Percentiles rank a stretch among this genome's conserved stretches.
These are phyloP conservation scores for Cutaneotrichosporon dermatis DNA, from an alignment of 1,284 basidiomycete genomes.

Conservation along the genomic window DNA sequence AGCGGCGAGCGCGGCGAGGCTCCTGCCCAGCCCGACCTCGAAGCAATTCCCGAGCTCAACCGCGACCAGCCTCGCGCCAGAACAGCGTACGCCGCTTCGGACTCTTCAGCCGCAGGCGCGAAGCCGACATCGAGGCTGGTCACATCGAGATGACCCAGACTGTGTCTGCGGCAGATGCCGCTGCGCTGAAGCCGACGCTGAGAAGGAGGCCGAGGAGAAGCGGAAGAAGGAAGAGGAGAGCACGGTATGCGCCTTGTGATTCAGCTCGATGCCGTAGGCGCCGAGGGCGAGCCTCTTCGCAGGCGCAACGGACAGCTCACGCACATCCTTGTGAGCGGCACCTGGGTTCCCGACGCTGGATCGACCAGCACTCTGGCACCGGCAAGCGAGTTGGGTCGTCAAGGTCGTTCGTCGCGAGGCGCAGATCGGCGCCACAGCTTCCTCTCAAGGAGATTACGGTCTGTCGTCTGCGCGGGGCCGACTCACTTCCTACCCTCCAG, in stretches of 20 bases:
- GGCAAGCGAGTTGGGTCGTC: constrained; percentile 70
- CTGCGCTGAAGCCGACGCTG: constrained; percentile 35
- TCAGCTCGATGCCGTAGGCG: constrained; percentile 68
- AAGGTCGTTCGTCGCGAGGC: constrained; percentile 81
- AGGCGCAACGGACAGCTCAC: constrained; percentile 76
- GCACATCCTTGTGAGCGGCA: constrained; percentile 74
- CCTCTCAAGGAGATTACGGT: constrained; percentile 87
- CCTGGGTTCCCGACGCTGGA: constrained; percentile 52
- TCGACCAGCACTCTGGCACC: constrained; percentile 7
- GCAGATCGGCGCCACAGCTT: constrained; percentile 81
- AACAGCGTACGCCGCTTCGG: constrained; percentile 29
- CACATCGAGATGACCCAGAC: constrained; percentile 44
- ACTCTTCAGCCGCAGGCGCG: constrained; percentile 29
- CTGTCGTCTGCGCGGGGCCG: constrained; percentile 54
- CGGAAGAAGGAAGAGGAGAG: constrained; percentile 52
- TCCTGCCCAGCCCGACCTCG: constrained; percentile 5
- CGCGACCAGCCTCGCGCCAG: constrained; percentile 1
- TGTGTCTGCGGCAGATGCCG: constrained; percentile 22
- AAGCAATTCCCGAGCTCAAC: constrained; percentile 29
- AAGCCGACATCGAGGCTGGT: constrained; percentile 36
- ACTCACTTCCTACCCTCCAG: constrained; percentile 55
- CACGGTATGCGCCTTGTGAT: constrained; percentile 72
- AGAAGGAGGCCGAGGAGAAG: constrained; percentile 32
- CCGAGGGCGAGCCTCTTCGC: constrained; percentile 55
- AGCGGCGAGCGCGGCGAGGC: constrained; percentile 22